These are phyloP conservation scores for Alnus glutinosa DNA, from an alignment of 306 rosid genomes.

Conservation along the genomic window DNA sequence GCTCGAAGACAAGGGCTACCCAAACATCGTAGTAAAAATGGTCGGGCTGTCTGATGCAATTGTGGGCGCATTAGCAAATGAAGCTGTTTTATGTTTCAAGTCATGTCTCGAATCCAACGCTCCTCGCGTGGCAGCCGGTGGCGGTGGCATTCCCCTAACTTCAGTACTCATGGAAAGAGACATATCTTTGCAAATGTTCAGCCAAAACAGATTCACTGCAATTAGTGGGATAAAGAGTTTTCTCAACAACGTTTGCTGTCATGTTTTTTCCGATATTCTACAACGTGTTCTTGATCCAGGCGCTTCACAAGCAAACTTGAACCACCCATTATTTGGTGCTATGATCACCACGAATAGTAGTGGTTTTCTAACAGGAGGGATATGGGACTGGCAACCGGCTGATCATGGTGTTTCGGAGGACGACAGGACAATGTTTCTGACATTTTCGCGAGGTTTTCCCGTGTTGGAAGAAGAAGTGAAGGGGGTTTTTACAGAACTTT, in stretches of 20 bases:
- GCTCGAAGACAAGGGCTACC: constrained; percentile 39
- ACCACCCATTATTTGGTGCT: constrained; percentile 46
- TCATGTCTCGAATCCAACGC: constrained; percentile 31
- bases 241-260: constrained; percentile 41
- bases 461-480: constrained; percentile 44
- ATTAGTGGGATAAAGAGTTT: constrained; percentile 43
- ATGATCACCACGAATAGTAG: constrained; percentile 7
- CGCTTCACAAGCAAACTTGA: not conserved
- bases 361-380: constrained; percentile 18
- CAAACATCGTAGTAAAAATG: constrained; percentile 28
- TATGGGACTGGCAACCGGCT: constrained; percentile 30
- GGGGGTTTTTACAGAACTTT: constrained; percentile 15
- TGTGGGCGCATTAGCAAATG: constrained; percentile 35
- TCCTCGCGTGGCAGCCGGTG: not conserved
- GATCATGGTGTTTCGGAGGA: constrained; percentile 29
- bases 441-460: constrained; percentile 64
- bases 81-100: constrained; percentile 44
- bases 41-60: not conserved
- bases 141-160: constrained; percentile 33
- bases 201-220: constrained; percentile 30
- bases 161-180: constrained; percentile 21
- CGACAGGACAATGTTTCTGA: constrained; percentile 61
- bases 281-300: constrained; percentile 14
- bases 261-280: constrained; percentile 55
- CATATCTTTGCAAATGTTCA: constrained; percentile 42